Evolutionary conservation across 495 filamentous ascomycete species (phyloP), one percentile per base, ranked within the genome.

Genomic region (Penicillium desertorum): DNA sequence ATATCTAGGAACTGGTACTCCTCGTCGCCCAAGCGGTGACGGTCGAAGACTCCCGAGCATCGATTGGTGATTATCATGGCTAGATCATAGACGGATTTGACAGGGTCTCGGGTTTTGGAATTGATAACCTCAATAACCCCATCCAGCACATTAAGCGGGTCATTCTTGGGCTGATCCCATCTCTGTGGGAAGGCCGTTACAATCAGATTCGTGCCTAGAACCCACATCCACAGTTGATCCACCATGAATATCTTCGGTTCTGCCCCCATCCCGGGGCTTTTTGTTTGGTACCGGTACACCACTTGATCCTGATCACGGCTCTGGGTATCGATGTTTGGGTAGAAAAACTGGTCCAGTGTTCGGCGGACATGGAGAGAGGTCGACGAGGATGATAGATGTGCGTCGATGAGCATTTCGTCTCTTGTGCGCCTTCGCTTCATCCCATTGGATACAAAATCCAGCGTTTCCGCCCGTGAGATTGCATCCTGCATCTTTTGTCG

Each of bases 231-330:
- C 7, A 89, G 71, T 63, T 89, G 86, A 62, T 89, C 86, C 5
- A 90, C 86, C 86, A 89, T 90, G 63, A 88, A 85, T 10, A 90
- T 81, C 60, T 88, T 89, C 2, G 79, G 79, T 47, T 86, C 83
- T n/a, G 73, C 62, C 1, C 62, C 61, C 12, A 73, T 62, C 17
- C 67, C 67, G 12, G 66, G 63, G 7, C 62, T 65, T 45, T 71
- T 66, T 4, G 72, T 76, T 58, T 78, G 81, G 62, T 88, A 88
- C 5, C 86, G 79, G 60, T 83, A 88, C 3, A 90, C 85, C 5
- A 90, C 86, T 66, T 90, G 87, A 60, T 88, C 86, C 46, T 79
- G 72, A 58, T 90, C 87, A 17, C 87, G 81, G 20, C 71, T 77
- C 56, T 82, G 74, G 1, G 86, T 89, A 62, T 88, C 85, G 57